These are phyloP conservation scores for Hypseocharis bilobata DNA, from an alignment of 441 rosid genomes.

Conservation along the genomic window DNA sequence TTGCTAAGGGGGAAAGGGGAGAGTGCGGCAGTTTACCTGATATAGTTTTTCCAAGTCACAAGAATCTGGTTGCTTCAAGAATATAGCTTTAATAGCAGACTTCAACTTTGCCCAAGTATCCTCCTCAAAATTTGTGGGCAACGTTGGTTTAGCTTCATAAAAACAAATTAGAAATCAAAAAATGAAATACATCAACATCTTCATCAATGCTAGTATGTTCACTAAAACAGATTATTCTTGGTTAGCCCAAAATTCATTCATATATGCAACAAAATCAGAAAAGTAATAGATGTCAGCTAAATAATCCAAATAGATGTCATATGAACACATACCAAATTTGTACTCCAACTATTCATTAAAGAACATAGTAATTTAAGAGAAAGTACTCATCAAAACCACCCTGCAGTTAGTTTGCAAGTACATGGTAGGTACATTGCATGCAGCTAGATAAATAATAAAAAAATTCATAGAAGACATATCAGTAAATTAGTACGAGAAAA, in stretches of 20 bases:
- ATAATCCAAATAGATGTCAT: background rate
- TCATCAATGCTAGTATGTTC: slow-evolving; percentile 5
- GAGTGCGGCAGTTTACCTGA: slow-evolving; percentile 42
- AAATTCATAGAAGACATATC: background rate
- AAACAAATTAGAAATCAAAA: slow-evolving; percentile 13
- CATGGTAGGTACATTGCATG: background rate
- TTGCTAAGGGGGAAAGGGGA: slow-evolving; percentile 8
- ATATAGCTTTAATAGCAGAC: slow-evolving; percentile 88
- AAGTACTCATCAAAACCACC: background rate
- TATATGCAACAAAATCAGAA: background rate
- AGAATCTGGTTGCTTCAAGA: slow-evolving; percentile 60
- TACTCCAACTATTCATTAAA: background rate
- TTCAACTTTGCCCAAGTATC: slow-evolving; percentile 83
- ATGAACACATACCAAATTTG: background rate
- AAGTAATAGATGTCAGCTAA: background rate
- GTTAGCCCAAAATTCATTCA: background rate
- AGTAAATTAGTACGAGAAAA: background rate
- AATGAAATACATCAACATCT: slow-evolving; percentile 14
- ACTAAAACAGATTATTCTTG: background rate
- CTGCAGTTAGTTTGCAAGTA: background rate
- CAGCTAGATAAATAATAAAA: background rate
- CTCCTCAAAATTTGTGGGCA: slow-evolving; percentile 85
- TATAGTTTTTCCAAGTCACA: slow-evolving; percentile 80
- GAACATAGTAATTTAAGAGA: background rate
- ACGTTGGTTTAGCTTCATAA: slow-evolving; percentile 67